These are phyloP conservation scores for Creolimax fragrantissima DNA, from an alignment of 78 protist species.

Conservation along the genomic window DNA sequence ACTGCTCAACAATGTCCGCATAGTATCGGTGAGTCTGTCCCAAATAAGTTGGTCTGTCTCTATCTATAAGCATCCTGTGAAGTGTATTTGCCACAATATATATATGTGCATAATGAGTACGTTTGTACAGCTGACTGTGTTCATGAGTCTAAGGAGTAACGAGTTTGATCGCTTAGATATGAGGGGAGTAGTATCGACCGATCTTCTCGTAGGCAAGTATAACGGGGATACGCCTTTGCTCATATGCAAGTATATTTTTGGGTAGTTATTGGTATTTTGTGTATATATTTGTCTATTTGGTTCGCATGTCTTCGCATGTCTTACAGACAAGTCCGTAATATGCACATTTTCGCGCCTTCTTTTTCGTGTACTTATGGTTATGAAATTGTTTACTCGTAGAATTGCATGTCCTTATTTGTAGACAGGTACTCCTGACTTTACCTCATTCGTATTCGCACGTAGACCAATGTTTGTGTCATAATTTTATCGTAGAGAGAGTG, in stretches of 20 bases:
- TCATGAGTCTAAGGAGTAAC: neutral
- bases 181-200: neutral
- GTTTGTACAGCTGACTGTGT: neutral
- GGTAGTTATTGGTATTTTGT: neutral
- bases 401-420: neutral
- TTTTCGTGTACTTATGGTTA: neutral
- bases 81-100: neutral
- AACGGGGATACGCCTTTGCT: no score
- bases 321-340: neutral
- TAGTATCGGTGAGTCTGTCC: neutral
- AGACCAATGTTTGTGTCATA: neutral
- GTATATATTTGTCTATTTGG: neutral
- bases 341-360: neutral
- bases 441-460: no score
- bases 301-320: neutral
- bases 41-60: neutral
- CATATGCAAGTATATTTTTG: neutral
- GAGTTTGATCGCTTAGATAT: neutral
- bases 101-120: neutral
- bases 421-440: neutral
- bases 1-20: neutral
- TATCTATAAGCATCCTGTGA: neutral
- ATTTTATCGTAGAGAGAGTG: neutral
- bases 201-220: no score
- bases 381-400: neutral